Evolutionary conservation across 2,329 filamentous ascomycete genomes (phyloP).

Genomic region (Aspergillus nomiae): DNA sequence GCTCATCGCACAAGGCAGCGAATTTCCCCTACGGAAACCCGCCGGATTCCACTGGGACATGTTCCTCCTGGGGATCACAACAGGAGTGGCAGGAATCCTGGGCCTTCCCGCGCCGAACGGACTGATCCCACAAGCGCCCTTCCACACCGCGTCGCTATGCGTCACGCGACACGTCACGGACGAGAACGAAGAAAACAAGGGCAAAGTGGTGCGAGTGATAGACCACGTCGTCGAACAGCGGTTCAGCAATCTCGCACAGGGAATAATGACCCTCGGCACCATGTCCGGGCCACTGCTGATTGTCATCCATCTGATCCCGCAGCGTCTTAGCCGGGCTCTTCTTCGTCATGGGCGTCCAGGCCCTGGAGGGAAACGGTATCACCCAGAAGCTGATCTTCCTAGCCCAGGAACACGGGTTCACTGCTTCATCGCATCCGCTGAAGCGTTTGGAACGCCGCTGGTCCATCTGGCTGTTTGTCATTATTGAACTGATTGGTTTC

Average conservation of each 20-base stretch:
- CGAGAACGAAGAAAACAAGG: conserved; percentile 61
- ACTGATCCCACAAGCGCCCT: conserved; percentile 80
- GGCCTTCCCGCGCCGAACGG: conserved; percentile 82
- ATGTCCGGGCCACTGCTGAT: conserved; percentile 75
- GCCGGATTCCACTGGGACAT: conserved; percentile 86
- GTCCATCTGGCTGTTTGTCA: conserved; percentile 72
- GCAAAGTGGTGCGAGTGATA: conserved; percentile 64
- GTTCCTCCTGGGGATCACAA: conserved; percentile 77
- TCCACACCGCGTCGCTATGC: conserved; percentile 77
- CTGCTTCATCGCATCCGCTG: conserved; percentile 60
- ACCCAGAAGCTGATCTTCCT: conserved; percentile 74
- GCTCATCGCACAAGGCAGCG: conserved; percentile 78
- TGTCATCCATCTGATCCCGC: conserved; percentile 75
- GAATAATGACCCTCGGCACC: conserved; percentile 74
- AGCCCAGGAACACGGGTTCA: conserved; percentile 64
- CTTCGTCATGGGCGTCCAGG: conserved; percentile 82
- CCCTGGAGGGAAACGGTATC: conserved; percentile 74
- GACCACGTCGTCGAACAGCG: conserved; percentile 68
- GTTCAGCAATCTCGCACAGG: conserved; percentile 75
- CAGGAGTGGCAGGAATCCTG: conserved; percentile 72
- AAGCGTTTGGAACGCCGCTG: conserved; percentile 60
- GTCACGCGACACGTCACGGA: conserved; percentile 62
- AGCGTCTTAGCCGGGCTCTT: conserved; percentile 80
- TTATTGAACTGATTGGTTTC: conserved; percentile 69
- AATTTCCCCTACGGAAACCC: conserved; percentile 78